Evolutionary conservation across 257 asterid genomes (phyloP), one percentile per base, ranked within the genome.

Genomic region (Verbascum thapsus): DNA sequence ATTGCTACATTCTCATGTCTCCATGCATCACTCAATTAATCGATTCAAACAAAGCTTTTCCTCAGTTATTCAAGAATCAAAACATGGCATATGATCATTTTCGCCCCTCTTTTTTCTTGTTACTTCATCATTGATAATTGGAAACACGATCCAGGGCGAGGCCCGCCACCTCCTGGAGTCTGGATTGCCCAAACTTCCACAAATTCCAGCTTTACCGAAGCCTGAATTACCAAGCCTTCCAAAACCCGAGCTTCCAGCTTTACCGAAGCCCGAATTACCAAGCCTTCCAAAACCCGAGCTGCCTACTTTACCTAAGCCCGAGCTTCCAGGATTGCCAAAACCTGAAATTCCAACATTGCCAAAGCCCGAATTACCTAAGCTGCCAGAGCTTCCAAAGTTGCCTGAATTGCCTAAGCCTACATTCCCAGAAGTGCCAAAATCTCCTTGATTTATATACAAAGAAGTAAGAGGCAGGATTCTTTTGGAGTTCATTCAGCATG

Each of bases 321-420:
- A 66, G 22, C 0, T 42, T 5, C 63, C 71, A 3, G 17, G 12
- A 6, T 7, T 66, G 2, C 63, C 43, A 0, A 65, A 65, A 13
- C 72, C 72, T 9, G 72, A 56, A 40, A 3, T 54, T n/a, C 72
- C 72, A 32, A 20, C 10, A 13, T 12, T 66, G 35, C 64, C 71
- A 3, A 66, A 66, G 26, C 71, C 71, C n/a, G 61, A 39, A 10
- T n/a, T 62, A 5, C 68, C 68, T 5, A 22, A 39, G n/a, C 13
- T 44, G 39, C 58, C 66, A 0, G 45, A 63, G 18, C 51, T 57
- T 3, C n/a, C n/a, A n/a, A 26, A 19, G 18, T 10, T 69, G 9
- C 63, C 74, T 0, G 55, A 53, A 41, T 16, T 65, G 18, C 62
- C 70, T 0, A 49, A 68, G 9, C n/a, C n/a, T n/a, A n/a, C n/a